Evolutionary conservation across 1,284 basidiomycete genomes (phyloP).

Genomic region (Fereydounia khargensis): DNA sequence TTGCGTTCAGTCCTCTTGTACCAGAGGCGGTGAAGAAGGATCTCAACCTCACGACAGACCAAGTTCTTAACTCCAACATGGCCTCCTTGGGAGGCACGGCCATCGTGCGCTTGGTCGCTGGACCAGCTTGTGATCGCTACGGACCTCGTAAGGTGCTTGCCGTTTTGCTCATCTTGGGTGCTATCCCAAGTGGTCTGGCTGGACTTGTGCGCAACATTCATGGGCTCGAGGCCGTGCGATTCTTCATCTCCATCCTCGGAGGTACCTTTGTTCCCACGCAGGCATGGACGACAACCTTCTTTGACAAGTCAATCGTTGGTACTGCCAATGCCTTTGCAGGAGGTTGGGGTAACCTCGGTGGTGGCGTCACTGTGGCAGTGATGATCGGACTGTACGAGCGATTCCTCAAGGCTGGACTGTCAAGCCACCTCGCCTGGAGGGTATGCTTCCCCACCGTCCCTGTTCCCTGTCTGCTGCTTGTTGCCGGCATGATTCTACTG

Average conservation of each 20-base stretch:
- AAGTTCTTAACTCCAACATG: conserved; percentile 66
- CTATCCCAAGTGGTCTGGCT: conserved; percentile 68
- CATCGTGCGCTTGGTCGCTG: conserved; percentile 64
- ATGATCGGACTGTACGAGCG: conserved; percentile 66
- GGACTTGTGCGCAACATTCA: conserved; percentile 62
- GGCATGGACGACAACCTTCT: conserved; percentile 67
- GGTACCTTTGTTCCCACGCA: conserved; percentile 65
- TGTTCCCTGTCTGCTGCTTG: conserved; percentile 63
- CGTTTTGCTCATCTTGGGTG: conserved; percentile 64
- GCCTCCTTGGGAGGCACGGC: conserved; percentile 63
- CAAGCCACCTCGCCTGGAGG: conserved; percentile 64
- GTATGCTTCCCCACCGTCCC: conserved; percentile 66
- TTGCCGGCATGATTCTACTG: conserved; percentile 61
- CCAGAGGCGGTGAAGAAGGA: conserved; percentile 66
- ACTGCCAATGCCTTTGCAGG: conserved; percentile 55
- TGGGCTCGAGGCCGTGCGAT: conserved; percentile 63
- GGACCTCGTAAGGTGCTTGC: conserved; percentile 67
- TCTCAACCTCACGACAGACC: conserved; percentile 62
- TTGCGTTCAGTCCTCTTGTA: conserved; percentile 67
- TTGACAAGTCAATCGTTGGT: conserved; percentile 66
- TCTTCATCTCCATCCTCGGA: conserved; percentile 64
- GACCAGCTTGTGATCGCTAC: conserved; percentile 65
- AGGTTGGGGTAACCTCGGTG: conserved; percentile 61
- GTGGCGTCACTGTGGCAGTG: conserved; percentile 62
- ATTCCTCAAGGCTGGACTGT: conserved; percentile 60